Evolutionary conservation across 148 eudicot genomes (phyloP).

Genomic region (Heliamphora exappendiculata): DNA sequence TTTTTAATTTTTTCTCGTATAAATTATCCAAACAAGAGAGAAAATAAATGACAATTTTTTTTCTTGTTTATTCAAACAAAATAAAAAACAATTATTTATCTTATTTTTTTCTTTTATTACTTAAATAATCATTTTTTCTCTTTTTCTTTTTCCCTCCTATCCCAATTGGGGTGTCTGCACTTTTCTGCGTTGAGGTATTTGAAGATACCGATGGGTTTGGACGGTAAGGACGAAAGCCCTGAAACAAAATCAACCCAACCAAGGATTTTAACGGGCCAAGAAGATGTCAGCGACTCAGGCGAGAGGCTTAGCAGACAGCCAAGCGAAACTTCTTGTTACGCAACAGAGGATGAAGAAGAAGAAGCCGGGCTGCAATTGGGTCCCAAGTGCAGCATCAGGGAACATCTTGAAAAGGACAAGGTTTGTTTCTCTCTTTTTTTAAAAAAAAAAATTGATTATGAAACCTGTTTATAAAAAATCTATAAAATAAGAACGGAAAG

Average conservation of each 20-base stretch:
- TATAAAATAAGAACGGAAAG: too few species aligned
- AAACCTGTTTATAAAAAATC: too few species aligned
- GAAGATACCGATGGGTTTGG: conserved; percentile 16
- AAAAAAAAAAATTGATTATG: too few species aligned
- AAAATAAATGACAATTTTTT: too few species aligned
- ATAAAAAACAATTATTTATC: too few species aligned
- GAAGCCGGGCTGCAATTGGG: conserved; percentile 50
- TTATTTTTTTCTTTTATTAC: too few species aligned
- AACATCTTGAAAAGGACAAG: conserved; percentile 77
- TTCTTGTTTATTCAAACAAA: too few species aligned
- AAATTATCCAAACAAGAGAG: too few species aligned
- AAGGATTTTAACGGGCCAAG: conserved; percentile 14
- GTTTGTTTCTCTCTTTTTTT: conserved; percentile 13
- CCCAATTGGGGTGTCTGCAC: too few species aligned
- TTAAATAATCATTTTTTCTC: not conserved
- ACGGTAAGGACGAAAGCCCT: conserved; percentile 5
- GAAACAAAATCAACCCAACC: conserved; percentile 14
- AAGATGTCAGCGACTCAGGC: conserved; percentile 19
- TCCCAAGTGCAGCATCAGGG: conserved; percentile 50
- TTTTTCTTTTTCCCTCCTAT: not conserved
- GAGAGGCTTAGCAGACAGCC: conserved; percentile 26
- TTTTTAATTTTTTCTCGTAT: too few species aligned
- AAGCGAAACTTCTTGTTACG: conserved; percentile 35
- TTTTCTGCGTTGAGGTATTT: too few species aligned
- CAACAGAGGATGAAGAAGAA: conserved; percentile 60